Evolutionary conservation across 345 rosid genomes (phyloP).

Genomic region (Mercurialis annua): DNA sequence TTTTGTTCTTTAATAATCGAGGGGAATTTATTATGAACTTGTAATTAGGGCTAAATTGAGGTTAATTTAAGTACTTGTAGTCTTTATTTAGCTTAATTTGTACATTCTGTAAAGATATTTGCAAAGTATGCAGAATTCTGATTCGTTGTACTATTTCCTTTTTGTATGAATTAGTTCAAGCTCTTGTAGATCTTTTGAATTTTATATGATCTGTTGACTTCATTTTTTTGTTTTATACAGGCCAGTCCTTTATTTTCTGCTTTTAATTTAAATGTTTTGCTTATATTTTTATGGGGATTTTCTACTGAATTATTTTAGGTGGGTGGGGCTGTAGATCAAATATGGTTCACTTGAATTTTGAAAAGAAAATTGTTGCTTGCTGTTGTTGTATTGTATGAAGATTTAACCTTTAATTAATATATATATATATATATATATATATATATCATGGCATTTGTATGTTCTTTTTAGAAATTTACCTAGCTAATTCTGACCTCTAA

Average conservation of each 20-base stretch:
- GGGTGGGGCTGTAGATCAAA: not conserved
- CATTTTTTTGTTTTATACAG: too few species aligned
- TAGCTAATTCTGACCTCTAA: too few species aligned
- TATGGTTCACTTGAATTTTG: not conserved
- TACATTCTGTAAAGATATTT: not conserved
- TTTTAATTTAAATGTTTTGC: not conserved
- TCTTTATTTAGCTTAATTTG: constrained; percentile 4
- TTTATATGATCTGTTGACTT: not conserved
- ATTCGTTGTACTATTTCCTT: not conserved
- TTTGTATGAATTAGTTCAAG: not conserved
- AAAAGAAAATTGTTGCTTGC: not conserved
- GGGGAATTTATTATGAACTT: not conserved
- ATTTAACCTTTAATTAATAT: too few species aligned
- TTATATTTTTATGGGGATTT: not conserved
- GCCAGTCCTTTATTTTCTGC: not conserved
- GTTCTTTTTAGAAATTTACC: not conserved
- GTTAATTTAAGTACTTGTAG: not conserved
- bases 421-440: too few species aligned
- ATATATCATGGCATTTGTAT: not conserved
- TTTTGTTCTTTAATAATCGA: not conserved
- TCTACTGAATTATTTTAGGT: not conserved
- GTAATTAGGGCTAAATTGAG: constrained; percentile 1
- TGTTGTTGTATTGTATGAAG: not conserved
- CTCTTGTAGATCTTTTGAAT: constrained; percentile 14
- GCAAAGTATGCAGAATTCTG: not conserved